These are phyloP conservation scores for Cavenderia fasciculata DNA, from an alignment of 78 protist genomes.

Conservation along the genomic window DNA sequence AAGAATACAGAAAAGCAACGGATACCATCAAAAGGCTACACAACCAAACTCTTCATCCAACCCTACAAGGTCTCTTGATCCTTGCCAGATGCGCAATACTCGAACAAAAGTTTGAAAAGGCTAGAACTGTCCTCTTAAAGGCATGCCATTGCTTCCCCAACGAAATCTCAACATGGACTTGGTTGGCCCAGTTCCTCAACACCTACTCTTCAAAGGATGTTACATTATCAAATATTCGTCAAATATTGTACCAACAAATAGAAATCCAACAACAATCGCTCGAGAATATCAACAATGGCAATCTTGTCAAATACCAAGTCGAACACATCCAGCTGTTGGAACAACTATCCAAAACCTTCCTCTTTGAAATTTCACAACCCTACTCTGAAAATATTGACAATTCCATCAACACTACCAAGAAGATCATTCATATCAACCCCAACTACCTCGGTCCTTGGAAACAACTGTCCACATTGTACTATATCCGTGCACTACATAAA, in stretches of 20 bases:
- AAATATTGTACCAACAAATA: neutral
- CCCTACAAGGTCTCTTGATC: neutral
- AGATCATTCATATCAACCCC: constrained; percentile 16
- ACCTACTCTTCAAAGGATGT: neutral
- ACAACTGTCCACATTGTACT: constrained; percentile 6
- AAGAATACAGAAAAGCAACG: too few relatives aligned
- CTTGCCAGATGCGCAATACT: neutral
- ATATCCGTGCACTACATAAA: constrained; percentile 8
- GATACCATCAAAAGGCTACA: neutral
- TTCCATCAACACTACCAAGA: neutral
- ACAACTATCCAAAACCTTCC: neutral
- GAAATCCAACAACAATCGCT: neutral
- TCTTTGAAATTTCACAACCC: neutral
- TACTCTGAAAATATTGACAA: neutral
- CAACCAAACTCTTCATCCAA: neutral
- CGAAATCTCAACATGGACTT: neutral
- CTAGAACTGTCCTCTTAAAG: constrained; percentile 16
- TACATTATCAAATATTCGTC: neutral
- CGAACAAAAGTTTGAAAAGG: neutral
- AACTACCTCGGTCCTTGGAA: neutral
- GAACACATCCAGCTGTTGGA: neutral
- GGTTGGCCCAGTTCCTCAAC: constrained; percentile 7
- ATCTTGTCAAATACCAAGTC: neutral
- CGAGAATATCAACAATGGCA: neutral
- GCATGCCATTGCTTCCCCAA: constrained; percentile 44